Evolutionary conservation across 805 yeast genomes (phyloP).

Genomic region (Saccharomyces mikatae): DNA sequence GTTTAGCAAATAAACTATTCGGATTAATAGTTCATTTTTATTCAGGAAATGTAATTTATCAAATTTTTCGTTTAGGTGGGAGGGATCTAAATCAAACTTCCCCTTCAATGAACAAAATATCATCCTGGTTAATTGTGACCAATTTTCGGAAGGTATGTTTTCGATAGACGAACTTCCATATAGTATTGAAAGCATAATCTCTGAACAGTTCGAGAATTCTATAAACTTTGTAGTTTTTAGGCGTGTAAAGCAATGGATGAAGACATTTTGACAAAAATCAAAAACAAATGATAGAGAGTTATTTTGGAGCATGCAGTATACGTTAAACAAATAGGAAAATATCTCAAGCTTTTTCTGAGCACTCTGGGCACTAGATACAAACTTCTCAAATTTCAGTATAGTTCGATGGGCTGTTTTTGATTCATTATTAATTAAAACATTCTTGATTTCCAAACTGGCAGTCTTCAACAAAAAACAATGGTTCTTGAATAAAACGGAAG

Average conservation of each 20-base stretch:
- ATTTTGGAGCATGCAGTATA: slow-evolving; percentile 8
- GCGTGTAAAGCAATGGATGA: slow-evolving; percentile 8
- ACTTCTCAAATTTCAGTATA: slow-evolving; percentile 17
- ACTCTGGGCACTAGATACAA: slow-evolving; percentile 10
- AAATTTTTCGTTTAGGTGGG: slow-evolving; percentile 4
- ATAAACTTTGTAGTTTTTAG: slow-evolving; percentile 7
- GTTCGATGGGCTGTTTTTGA: background rate
- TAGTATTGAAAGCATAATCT: slow-evolving; percentile 22
- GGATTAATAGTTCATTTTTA: slow-evolving; percentile 27
- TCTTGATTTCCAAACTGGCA: slow-evolving; percentile 7
- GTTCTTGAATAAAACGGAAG: slow-evolving; percentile 13
- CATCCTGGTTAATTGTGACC: slow-evolving; percentile 21
- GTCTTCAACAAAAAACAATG: slow-evolving; percentile 9
- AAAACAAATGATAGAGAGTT: slow-evolving; percentile 7
- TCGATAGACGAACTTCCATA: slow-evolving; percentile 6
- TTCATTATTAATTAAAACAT: slow-evolving; percentile 4
- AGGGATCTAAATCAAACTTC: slow-evolving; percentile 1
- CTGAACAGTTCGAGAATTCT: slow-evolving; percentile 14
- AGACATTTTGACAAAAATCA: slow-evolving; percentile 11
- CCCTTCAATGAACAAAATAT: slow-evolving; percentile 9
- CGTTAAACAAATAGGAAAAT: slow-evolving; percentile 17
- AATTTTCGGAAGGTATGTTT: slow-evolving; percentile 4
- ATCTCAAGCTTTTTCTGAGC: slow-evolving; percentile 8
- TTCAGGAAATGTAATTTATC: slow-evolving; percentile 18
- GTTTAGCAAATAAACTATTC: slow-evolving; percentile 28